Evolutionary conservation across 139 green algal species (phyloP), one percentile per base, ranked within the genome.

Genomic region (Haematococcus sp.): DNA sequence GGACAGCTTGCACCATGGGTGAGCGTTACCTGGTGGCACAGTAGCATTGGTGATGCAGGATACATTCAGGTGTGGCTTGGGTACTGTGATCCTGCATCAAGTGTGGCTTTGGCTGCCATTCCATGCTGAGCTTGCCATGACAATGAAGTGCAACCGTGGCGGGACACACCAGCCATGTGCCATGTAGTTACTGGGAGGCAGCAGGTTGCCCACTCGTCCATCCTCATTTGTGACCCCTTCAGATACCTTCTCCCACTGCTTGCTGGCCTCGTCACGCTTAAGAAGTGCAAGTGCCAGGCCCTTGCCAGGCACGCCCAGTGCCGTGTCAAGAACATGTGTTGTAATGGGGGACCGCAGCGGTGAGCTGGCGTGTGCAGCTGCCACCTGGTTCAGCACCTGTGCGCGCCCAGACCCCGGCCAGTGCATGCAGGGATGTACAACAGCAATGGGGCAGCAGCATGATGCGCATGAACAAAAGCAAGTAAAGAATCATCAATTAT

Each of bases 251-350:
- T 91, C 81, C 79, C 81, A 94, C n/a, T 66, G 64, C 32, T 58
- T 70, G 28, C 68, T 83, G 30, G 68, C 55, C 9, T 75, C 85
- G 16, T 84, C 77, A 72, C 79, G 70, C 52, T 78, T 63, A 20
- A 84, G 63, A 31, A 98, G 81, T 3, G 59, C 73, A 22, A 98
- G 71, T 3, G 72, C 64, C 63, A 98, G 77, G 11, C 83, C 94
- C 15, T 73, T n/a, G 1, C 94, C 94, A 16, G 94, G 94, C 16
- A 76, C 55, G 32, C 94, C 94, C 35, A 91, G 65, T 15, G 86
- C 74, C 5, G 88, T 92, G 84, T 98, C 94, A 49, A 98, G 84
- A 61, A 98, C 91, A 76, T 98, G 94, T 4, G 90, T 96, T 51
- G 94, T 98, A 76, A 98, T 95, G 43, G 94, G 94, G 0, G 94